Base-by-base conservation (phyloP, 352 stramenopile genomes). In the Phytophthora colocasiae region DNA sequence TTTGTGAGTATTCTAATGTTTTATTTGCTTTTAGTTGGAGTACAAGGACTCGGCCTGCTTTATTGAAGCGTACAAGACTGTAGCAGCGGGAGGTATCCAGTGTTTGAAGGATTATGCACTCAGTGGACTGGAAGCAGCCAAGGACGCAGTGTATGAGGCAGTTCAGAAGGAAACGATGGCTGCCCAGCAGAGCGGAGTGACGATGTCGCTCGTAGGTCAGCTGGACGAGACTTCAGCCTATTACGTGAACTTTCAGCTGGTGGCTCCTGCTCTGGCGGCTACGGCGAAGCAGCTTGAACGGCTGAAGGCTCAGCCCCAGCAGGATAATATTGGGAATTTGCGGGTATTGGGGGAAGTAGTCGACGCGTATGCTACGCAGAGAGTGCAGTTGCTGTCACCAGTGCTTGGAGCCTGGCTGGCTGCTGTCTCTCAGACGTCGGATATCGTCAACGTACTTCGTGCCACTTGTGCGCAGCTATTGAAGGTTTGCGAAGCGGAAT, bases 241-340 rank as follows among this genome's bases (percentile, higher is more conserved):
- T 53, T 95, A 95, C 40, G 81, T 93, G 2, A 80, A 92, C 34
- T 92, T 95, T 47, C 80, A 93, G 55, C 62, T 92, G 14, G 79
- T 91, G 6, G 76, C 82, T 12, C 83, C 85, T 1, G 86, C 83
- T 3, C 70, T 93, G 0, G 69, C 73, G 38, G 80, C 83, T 1
- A 80, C 90, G 0, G 72, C 82, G 2, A 81, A 84, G 51, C 87
- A 93, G 32, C 72, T 96, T 4, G 65, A 89, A 39, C 75, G 85
- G 15, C 59, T 91, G 10, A 73, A 58, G 8, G 66, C 63, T 26
- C 81, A 78, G 11, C 19, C 58, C 6, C 58, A 34, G 1, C 69
- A 69, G n/a, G 66, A 77, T 8, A 78, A 72, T 29, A 73, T 69
- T 10, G 54, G 65, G 8, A 90, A 90, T 43, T 40, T 84, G 26